Evolutionary conservation across 139 green algal genomes (phyloP).

Genomic region (Microglena sp.): DNA sequence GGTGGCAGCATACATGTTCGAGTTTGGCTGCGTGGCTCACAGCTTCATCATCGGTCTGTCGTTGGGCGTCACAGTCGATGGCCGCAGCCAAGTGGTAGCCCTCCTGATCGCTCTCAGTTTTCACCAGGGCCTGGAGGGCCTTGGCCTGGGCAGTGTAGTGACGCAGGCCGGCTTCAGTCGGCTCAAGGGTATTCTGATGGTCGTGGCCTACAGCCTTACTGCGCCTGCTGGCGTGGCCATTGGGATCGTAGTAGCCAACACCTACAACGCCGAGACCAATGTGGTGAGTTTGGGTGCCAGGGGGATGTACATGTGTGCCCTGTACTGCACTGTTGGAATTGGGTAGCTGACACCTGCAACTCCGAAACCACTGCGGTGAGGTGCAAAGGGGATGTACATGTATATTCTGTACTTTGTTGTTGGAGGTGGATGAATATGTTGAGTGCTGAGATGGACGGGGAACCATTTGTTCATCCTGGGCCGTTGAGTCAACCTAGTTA

Average conservation of each 20-base stretch:
- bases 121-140: constrained; percentile 45
- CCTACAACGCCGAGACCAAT: neutral
- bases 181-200: constrained; percentile 16
- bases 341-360: neutral
- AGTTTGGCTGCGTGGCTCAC: no score
- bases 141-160: constrained; percentile 37
- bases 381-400: constrained; percentile 15
- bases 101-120: constrained; percentile 48
- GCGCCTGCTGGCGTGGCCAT: constrained; percentile 53
- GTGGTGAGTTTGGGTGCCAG: no score
- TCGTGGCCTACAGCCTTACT: constrained; percentile 33
- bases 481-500: no score
- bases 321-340: no score
- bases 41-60: no score
- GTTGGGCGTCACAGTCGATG: constrained; percentile 30
- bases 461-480: no score
- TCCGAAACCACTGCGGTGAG: constrained; percentile 1
- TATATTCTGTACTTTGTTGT: neutral
- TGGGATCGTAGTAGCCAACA: constrained; percentile 9
- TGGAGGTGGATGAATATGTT: no score
- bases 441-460: no score
- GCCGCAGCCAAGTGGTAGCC: neutral
- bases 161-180: constrained; percentile 22
- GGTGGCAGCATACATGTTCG: no score
- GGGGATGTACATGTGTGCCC: no score